A percentile compares a stretch with the other conserved stretches of the same genome.
These are phyloP conservation scores for Teunomyces funiuensis DNA, from an alignment of 805 yeast species.

Conservation along the genomic window DNA sequence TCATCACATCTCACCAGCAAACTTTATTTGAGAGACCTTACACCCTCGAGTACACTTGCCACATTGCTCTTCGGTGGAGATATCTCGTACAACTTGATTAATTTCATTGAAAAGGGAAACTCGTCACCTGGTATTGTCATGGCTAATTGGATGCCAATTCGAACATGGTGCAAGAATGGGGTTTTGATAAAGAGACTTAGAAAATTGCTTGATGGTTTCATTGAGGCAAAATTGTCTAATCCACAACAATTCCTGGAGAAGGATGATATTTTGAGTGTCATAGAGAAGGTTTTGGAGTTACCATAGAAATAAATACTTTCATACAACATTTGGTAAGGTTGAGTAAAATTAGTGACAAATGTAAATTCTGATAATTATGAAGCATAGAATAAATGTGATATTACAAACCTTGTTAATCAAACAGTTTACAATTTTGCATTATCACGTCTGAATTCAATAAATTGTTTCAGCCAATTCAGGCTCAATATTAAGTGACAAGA, in stretches of 20 bases:
- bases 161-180: conserved; percentile 94
- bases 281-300: conserved; percentile 9
- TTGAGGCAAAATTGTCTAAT: conserved; percentile 56
- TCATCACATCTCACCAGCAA: conserved; percentile 64
- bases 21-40: conserved; percentile 68
- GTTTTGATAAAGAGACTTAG: conserved; percentile 76
- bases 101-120: conserved; percentile 40
- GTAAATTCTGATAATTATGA: not conserved
- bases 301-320: not conserved
- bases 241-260: conserved; percentile 18
- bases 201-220: conserved; percentile 60
- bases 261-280: conserved; percentile 9
- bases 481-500: not conserved
- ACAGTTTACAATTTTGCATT: too few species aligned
- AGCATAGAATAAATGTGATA: too few species aligned
- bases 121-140: conserved; percentile 81
- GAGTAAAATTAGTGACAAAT: not conserved
- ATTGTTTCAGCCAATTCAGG: too few species aligned
- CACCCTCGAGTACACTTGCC: conserved; percentile 75
- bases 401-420: too few species aligned
- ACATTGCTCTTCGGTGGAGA: conserved; percentile 81
- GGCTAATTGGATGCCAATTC: conserved; percentile 85
- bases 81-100: conserved; percentile 54
- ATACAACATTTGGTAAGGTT: not conserved
- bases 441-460: too few species aligned